A percentile compares a stretch with the other conserved stretches of the same genome.
phyloP scores from a whole-genome alignment of 495 filamentous ascomycete species.

The Neurospora africana region DNA sequence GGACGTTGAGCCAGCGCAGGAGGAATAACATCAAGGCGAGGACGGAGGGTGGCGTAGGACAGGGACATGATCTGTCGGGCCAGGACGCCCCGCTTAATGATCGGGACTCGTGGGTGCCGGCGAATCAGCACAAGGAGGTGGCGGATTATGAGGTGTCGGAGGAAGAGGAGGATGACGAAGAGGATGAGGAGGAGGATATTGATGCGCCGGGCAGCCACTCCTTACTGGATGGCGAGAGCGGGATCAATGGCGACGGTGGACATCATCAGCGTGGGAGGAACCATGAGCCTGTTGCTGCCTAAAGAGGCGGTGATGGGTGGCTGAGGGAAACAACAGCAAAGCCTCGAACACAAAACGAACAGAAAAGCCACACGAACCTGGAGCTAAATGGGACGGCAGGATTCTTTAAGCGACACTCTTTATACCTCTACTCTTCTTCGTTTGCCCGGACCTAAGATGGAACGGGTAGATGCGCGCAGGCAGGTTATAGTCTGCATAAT shows the following conservation, averaged over 20 bases:
- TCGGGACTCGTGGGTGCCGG: conserved; percentile 83
- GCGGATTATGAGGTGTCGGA: conserved; percentile 55
- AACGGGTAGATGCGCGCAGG: neutral
- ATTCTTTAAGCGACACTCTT: neutral
- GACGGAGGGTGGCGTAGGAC: conserved; percentile 35
- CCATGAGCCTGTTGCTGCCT: conserved; percentile 24
- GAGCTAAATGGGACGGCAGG: neutral
- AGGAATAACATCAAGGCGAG: conserved; percentile 56
- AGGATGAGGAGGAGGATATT: conserved; percentile 43
- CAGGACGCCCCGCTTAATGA: conserved; percentile 80
- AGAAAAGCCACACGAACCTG: neutral
- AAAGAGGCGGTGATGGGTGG: conserved; percentile 1
- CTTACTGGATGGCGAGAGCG: conserved; percentile 29
- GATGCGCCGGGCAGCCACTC: conserved; percentile 32
- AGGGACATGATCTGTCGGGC: conserved; percentile 57
- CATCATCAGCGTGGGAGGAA: conserved; percentile 26
- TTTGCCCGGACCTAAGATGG: neutral
- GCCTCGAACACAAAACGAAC: neutral
- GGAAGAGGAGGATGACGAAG: conserved; percentile 40
- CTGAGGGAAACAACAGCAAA: neutral
- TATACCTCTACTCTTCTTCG: neutral
- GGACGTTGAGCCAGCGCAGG: conserved; percentile 76
- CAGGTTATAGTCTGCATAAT: neutral
- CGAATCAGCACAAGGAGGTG: conserved; percentile 55
- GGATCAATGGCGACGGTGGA: conserved; percentile 32